Percentiles rank a stretch among this genome's conserved stretches.
These are phyloP conservation scores for Backusella mclennaniae DNA, from an alignment of 192 early-diverging fungal species.

Conservation along the genomic window DNA sequence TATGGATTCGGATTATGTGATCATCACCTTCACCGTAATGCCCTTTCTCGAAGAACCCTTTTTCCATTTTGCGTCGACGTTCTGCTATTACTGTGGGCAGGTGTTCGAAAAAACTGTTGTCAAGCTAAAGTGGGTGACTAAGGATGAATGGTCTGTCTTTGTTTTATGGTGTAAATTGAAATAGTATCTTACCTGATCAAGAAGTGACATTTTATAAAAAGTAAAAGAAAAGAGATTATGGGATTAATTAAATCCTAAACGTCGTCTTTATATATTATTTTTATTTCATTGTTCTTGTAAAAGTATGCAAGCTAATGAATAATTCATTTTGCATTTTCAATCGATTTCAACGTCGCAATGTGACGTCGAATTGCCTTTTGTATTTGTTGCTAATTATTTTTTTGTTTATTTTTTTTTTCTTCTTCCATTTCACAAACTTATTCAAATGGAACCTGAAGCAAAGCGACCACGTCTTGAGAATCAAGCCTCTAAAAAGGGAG, in stretches of 20 bases:
- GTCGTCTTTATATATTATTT: neutral
- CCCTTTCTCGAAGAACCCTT: neutral
- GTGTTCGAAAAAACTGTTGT: neutral
- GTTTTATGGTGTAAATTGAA: neutral
- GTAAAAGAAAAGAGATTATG: neutral
- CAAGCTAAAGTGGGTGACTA: neutral
- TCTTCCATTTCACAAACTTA: neutral
- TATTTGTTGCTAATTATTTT: neutral
- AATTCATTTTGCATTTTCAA: neutral
- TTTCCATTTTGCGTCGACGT: neutral
- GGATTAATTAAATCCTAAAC: neutral
- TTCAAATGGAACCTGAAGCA: conserved; percentile 13
- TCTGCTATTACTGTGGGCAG: neutral
- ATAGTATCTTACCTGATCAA: neutral
- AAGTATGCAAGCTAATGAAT: neutral
- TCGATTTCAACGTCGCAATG: neutral
- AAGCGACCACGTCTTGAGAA: conserved; percentile 17
- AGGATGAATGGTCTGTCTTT: neutral
- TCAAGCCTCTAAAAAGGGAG: neutral
- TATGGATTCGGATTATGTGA: too few species aligned
- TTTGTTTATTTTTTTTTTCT: neutral
- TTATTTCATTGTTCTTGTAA: neutral
- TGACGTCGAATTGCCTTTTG: neutral
- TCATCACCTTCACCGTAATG: neutral
- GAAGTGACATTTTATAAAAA: neutral